Evolutionary conservation across 306 rosid species (phyloP).

Genomic region (Vicia faba): DNA sequence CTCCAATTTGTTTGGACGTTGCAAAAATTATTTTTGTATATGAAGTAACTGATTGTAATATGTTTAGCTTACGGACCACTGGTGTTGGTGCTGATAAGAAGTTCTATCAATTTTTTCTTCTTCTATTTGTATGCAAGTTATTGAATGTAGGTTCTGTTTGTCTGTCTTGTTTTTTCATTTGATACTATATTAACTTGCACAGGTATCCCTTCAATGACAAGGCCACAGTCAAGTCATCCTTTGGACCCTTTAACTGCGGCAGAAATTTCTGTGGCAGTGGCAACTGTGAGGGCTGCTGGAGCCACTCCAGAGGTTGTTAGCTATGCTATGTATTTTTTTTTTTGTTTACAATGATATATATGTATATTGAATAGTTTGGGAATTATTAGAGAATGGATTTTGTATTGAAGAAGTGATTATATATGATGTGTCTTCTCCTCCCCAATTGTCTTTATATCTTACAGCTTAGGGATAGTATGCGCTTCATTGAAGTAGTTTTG

Average conservation of each 20-base stretch:
- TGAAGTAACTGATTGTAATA: constrained; percentile 4
- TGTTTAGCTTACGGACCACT: constrained; percentile 14
- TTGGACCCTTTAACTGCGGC: constrained; percentile 88
- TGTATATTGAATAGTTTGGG: neutral
- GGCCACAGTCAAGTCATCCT: constrained; percentile 88
- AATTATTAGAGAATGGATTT: constrained; percentile 13
- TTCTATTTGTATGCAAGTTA: neutral
- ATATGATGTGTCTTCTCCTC: constrained; percentile 21
- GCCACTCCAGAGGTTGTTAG: constrained; percentile 81
- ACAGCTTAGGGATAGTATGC: constrained; percentile 92
- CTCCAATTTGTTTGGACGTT: constrained; percentile 7
- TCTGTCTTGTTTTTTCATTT: constrained; percentile 4
- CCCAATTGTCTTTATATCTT: constrained; percentile 34
- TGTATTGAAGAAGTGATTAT: constrained; percentile 32
- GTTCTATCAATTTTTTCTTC: neutral
- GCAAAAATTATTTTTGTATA: neutral
- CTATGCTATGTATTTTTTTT: constrained; percentile 19
- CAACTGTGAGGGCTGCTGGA: constrained; percentile 93
- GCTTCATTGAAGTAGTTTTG: constrained; percentile 81
- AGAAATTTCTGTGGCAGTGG: constrained; percentile 87
- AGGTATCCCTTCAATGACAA: constrained; percentile 67
- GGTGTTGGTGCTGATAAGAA: neutral
- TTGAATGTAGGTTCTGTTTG: constrained; percentile 22
- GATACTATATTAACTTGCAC: neutral
- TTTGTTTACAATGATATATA: neutral